A percentile compares a stretch with the other conserved stretches of the same genome.
Conservation (phyloP, 495 filamentous ascomycete species). For the Schizothecium vesticola region DNA sequence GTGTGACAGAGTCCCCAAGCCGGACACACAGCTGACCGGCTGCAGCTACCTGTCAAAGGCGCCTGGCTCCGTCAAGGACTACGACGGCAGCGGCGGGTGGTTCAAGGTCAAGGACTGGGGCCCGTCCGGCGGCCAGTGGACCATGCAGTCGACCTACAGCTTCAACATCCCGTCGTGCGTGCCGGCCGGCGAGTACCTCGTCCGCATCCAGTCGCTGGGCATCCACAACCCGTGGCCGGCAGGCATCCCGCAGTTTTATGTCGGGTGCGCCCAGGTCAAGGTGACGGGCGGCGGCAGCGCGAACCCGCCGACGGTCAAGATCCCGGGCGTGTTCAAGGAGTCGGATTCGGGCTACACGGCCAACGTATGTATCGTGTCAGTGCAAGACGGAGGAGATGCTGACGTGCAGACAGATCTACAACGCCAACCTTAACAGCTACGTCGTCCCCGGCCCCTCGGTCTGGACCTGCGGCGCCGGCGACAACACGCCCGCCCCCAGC, state of each 20-base stretch:
- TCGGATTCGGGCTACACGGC: slow-evolving; percentile 53
- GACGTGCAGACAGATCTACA: slow-evolving; percentile 21
- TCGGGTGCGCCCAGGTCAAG: slow-evolving; percentile 55
- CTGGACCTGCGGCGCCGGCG: slow-evolving; percentile 18
- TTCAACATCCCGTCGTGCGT: slow-evolving; percentile 51
- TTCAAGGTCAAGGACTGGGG: slow-evolving; percentile 53
- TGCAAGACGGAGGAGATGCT: not conserved
- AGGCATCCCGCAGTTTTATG: slow-evolving; percentile 49
- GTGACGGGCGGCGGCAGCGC: slow-evolving; percentile 50
- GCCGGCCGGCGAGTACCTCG: slow-evolving; percentile 55
- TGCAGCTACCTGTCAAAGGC: slow-evolving; percentile 48
- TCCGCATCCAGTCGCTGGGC: slow-evolving; percentile 56
- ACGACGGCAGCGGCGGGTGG: slow-evolving; percentile 49
- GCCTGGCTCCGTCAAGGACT: slow-evolving; percentile 35
- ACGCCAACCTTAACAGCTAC: slow-evolving; percentile 24
- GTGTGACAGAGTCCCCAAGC: not conserved
- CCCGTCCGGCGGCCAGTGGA: slow-evolving; percentile 34
- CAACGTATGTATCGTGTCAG: slow-evolving; percentile 23
- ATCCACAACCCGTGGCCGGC: slow-evolving; percentile 53
- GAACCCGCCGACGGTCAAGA: slow-evolving; percentile 44
- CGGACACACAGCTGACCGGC: not conserved
- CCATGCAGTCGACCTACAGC: slow-evolving; percentile 41
- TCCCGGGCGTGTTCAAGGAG: slow-evolving; percentile 51
- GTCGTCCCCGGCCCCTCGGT: slow-evolving; percentile 26
- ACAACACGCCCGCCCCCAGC: not conserved